Evolutionary conservation across 2,329 filamentous ascomycete genomes (phyloP), one percentile per base, ranked within the genome.

Genomic region (Verticillium tricorpus): DNA sequence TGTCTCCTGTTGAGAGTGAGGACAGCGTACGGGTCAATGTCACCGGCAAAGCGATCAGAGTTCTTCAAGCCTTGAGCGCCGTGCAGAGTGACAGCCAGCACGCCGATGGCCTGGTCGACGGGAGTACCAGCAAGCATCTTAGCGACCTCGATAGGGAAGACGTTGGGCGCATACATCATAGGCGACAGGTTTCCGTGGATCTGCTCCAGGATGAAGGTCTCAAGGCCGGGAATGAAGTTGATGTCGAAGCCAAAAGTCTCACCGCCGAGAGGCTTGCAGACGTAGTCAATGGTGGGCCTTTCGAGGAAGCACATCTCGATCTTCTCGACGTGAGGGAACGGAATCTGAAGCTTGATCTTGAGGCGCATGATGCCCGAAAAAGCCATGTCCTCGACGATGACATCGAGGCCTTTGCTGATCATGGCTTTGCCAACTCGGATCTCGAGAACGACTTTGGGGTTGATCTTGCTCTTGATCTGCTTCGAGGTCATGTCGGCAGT

Each of bases 121-220:
- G 95, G 88, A 62, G 91, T 94, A 63, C 95, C 95, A 54, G 94
- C 91, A 66, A 99, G 83, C 92, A 99, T 95, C 83, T 99, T 98
- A 68, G 95, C 95, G 61, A 99, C 92, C 72, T 99, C 95, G 67
- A 99, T 95, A 17, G 95, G 95, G 82, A 99, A 99, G 58, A 98
- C 93, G 69, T 99, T 97, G 9, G 95, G 95, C 40, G 88, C 89
- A 73, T 99, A 99, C 92, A 99, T 97, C 90, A 99, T 98, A 0
- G 95, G 96, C 2, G 87, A 90, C 58, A 99, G 79, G 71, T 94
- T 97, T 65, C 90, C 91, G 75, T 99, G 96, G 60, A 99, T 96
- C 78, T 96, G 92, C 69, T 99, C 95, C 73, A 91, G 88, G 69
- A 99, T 99, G 76, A 99, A 99, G 61, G 76, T 85, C 75, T 98